Evolutionary conservation across 1,284 basidiomycete species (phyloP), one percentile per base, ranked within the genome.

Genomic region (Cutaneotrichosporon sp.): DNA sequence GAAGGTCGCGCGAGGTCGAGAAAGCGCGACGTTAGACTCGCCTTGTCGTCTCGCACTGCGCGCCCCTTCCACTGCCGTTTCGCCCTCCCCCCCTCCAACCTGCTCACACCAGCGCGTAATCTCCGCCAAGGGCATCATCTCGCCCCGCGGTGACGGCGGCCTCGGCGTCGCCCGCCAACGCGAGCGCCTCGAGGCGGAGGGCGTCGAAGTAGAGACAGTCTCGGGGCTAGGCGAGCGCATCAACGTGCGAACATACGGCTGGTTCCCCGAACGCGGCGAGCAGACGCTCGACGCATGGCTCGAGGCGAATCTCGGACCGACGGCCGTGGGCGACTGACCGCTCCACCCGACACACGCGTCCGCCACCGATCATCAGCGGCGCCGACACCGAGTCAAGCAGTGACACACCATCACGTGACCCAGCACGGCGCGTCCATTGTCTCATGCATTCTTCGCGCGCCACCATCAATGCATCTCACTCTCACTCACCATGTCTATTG

Each of bases 121-220:
- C 53, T 71, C 70, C 10, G 69, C 77, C 2, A 74, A 73, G 45
- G 79, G 79, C 11, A 45, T 72, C 1, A 91, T 94, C 60, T 91
- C 90, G 0, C 92, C 90, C 2, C 83, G 91, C 45, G 90, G 89
- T 0, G 90, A 91, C 6, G 87, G 86, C 6, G 87, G 87, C 20
- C 79, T 80, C 18, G 87, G 89, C 7, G 89, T 89, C 0, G 83
- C 83, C 58, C 79, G 85, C 0, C 90, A 92, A 70, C 79, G 84
- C 36, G 84, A 87, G 42, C 85, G 83, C 4, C 82, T 92, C 14
- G 84, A 86, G 63, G 85, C 84, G 0, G 90, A 91, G 72, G 89
- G 87, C 7, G 85, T 91, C 16, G 84, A 87, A 56, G 89, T 91
- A 5, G 80, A 72, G 27, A 72, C 72, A 7, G 67, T 79, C 8